phyloP scores from a whole-genome alignment of 352 stramenopile species.

The Globisporangium parvum region DNA sequence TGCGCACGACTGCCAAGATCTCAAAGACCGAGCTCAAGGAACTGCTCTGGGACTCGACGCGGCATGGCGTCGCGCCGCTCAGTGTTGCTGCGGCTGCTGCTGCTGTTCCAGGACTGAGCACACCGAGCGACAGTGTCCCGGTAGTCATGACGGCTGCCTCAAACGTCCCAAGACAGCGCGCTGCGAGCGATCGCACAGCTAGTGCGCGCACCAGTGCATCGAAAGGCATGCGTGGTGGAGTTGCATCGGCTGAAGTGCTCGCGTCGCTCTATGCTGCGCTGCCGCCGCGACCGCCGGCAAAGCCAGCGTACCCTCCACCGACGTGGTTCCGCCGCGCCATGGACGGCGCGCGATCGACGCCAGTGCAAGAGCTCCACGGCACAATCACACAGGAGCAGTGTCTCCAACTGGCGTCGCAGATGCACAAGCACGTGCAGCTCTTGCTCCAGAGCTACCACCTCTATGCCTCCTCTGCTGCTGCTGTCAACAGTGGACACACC shows the following conservation, averaged over 20 bases:
- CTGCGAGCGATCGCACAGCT: no score
- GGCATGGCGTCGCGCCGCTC: constrained; percentile 32
- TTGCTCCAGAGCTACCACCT: constrained; percentile 69
- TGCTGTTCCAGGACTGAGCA: no score
- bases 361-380: constrained; percentile 19
- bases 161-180: no score
- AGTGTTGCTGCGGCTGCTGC: no score
- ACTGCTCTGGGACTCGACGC: constrained; percentile 76
- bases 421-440: constrained; percentile 86
- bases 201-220: no score
- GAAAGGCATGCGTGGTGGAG: no score
- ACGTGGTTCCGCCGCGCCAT: neutral
- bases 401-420: constrained; percentile 78
- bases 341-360: neutral
- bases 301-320: neutral
- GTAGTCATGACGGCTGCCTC: no score
- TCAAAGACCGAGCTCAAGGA: constrained; percentile 82
- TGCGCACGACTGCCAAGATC: constrained; percentile 31
- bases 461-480: neutral
- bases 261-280: neutral
- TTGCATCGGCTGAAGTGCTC: no score
- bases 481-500: no score
- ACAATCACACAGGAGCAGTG: constrained; percentile 62
- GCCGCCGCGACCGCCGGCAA: neutral
- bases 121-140: no score